Evolutionary conservation across 345 rosid species (phyloP).

Genomic region (Eucalyptus cloeziana): DNA sequence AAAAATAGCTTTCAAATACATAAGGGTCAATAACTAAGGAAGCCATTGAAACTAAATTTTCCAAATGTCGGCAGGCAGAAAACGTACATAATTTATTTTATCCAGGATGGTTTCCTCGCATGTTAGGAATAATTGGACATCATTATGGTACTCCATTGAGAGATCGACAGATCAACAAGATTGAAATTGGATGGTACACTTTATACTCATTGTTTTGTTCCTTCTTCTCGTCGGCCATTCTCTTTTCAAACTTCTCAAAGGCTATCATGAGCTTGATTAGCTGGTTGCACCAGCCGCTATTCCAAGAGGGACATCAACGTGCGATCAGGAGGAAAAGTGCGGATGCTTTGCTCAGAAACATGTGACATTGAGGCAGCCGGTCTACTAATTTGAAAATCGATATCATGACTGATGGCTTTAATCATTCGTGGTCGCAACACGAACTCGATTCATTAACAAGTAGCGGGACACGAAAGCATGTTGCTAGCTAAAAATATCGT

Average conservation of each 20-base stretch:
- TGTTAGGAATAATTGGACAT: background rate
- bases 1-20: background rate
- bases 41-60: background rate
- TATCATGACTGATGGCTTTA: background rate
- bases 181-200: background rate
- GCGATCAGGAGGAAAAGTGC: background rate
- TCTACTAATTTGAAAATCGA: background rate
- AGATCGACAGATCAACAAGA: background rate
- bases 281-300: background rate
- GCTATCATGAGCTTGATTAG: background rate
- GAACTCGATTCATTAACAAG: background rate
- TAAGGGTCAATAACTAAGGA: background rate
- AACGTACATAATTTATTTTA: background rate
- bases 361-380: background rate
- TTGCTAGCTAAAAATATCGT: background rate
- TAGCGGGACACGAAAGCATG: background rate
- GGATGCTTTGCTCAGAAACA: background rate
- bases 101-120: background rate
- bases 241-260: background rate
- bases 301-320: background rate
- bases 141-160: background rate
- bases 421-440: background rate
- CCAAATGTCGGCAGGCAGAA: background rate
- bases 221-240: background rate
- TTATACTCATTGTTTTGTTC: background rate